These are phyloP conservation scores for Pilobolus umbonatus DNA, from an alignment of 192 early-diverging fungal species.

Conservation along the genomic window DNA sequence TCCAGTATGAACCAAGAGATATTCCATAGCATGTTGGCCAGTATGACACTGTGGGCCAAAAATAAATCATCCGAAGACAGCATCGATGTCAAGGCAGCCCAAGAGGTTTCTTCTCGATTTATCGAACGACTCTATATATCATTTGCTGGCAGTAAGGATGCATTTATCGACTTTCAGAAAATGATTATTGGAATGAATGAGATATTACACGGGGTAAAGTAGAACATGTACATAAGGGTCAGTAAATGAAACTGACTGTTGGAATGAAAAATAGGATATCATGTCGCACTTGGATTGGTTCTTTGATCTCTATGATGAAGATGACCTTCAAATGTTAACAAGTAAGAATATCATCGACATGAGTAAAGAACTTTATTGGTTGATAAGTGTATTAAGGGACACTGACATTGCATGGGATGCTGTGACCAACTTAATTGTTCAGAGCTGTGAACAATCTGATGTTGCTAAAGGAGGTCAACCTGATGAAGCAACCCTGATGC, in stretches of 20 bases:
- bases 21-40: conserved; percentile 58
- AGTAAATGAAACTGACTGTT: conserved; percentile 33
- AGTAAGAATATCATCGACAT: conserved; percentile 80
- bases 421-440: conserved; percentile 7
- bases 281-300: conserved; percentile 76
- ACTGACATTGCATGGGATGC: conserved; percentile 51
- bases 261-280: conserved; percentile 74
- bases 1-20: conserved; percentile 46
- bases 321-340: conserved; percentile 57
- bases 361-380: conserved; percentile 81
- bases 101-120: conserved; percentile 6
- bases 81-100: background rate
- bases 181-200: conserved; percentile 70
- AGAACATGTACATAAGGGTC: background rate
- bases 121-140: conserved; percentile 21
- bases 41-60: conserved; percentile 51
- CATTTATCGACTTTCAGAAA: conserved; percentile 53
- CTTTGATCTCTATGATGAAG: conserved; percentile 75
- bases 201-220: conserved; percentile 37
- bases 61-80: conserved; percentile 13
- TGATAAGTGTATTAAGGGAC: conserved; percentile 52
- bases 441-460: conserved; percentile 21
- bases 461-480: conserved; percentile 15
- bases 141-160: conserved; percentile 26
- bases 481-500: background rate